A percentile compares a stretch with the other conserved stretches of the same genome.
Conservation (phyloP, 2,329 filamentous ascomycete species). For the Alternaria viburni region DNA sequence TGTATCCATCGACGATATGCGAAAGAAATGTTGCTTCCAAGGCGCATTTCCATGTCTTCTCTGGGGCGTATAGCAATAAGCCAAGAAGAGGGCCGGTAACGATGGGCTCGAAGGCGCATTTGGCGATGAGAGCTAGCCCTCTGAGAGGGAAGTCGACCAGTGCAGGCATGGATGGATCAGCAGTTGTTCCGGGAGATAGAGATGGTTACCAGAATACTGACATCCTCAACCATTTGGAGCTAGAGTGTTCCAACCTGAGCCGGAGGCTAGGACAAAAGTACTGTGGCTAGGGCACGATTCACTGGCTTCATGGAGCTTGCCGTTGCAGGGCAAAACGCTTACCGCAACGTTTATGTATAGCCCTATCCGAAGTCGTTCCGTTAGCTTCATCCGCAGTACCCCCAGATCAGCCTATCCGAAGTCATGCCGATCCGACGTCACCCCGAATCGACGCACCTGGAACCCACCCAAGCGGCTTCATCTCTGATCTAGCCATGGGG, state of each 20-base stretch:
- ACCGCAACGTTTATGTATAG: background rate
- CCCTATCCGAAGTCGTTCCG: background rate
- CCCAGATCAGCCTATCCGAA: background rate
- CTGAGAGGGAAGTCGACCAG: background rate
- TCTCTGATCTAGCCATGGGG: background rate
- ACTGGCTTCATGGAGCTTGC: background rate
- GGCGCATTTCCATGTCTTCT: background rate
- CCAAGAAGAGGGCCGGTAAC: constrained; percentile 1
- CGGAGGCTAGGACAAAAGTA: background rate
- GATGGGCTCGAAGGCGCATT: constrained; percentile 1
- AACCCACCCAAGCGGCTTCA: background rate
- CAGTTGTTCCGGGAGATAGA: background rate
- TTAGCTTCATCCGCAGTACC: background rate
- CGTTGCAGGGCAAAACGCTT: background rate
- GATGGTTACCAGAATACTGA: background rate
- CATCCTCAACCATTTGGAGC: background rate
- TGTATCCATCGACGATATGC: background rate
- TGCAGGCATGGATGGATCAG: background rate
- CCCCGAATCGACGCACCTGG: background rate
- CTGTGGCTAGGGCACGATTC: background rate
- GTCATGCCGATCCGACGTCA: background rate
- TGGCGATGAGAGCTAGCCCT: background rate
- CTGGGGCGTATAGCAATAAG: constrained; percentile 1
- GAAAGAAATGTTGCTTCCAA: background rate
- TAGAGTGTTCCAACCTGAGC: background rate